Evolutionary conservation across 768 basidiomycete species (phyloP).

Genomic region (Cubamyces lactineus): DNA sequence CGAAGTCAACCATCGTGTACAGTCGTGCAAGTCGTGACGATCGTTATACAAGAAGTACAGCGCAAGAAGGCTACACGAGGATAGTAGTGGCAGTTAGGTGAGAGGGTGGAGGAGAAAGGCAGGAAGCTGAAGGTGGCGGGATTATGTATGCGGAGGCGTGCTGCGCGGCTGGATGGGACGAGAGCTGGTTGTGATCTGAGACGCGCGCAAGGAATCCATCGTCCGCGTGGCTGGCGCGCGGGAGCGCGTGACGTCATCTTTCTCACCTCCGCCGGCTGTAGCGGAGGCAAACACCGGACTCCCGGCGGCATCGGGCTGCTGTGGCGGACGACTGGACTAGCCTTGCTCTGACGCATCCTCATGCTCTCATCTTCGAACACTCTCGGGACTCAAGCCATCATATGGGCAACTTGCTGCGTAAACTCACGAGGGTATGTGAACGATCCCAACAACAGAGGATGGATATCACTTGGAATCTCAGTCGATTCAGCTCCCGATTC

Average conservation of each 20-base stretch:
- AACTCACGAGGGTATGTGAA: too few relatives aligned
- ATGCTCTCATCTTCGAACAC: too few relatives aligned
- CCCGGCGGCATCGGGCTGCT: not conserved
- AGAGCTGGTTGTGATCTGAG: not conserved
- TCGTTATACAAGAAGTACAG: conserved; percentile 7
- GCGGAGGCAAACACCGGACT: not conserved
- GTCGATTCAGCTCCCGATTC: too few relatives aligned
- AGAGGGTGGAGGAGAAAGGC: not conserved
- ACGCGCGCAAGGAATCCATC: not conserved
- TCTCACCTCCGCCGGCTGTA: not conserved
- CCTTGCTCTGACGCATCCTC: not conserved
- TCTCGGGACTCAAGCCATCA: too few relatives aligned
- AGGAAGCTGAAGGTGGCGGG: not conserved
- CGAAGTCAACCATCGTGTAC: conserved; percentile 24
- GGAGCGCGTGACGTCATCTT: conserved; percentile 23
- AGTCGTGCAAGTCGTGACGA: conserved; percentile 14
- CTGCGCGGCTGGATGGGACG: not conserved
- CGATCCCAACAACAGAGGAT: too few relatives aligned
- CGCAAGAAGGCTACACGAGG: not conserved
- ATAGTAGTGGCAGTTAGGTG: not conserved
- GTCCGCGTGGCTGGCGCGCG: conserved; percentile 10
- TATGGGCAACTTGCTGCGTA: too few relatives aligned
- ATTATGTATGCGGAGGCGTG: conserved; percentile 4
- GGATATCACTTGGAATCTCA: too few relatives aligned
- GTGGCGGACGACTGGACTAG: not conserved